Evolutionary conservation across 768 basidiomycete species (phyloP).

Genomic region (Mycena indigotica): DNA sequence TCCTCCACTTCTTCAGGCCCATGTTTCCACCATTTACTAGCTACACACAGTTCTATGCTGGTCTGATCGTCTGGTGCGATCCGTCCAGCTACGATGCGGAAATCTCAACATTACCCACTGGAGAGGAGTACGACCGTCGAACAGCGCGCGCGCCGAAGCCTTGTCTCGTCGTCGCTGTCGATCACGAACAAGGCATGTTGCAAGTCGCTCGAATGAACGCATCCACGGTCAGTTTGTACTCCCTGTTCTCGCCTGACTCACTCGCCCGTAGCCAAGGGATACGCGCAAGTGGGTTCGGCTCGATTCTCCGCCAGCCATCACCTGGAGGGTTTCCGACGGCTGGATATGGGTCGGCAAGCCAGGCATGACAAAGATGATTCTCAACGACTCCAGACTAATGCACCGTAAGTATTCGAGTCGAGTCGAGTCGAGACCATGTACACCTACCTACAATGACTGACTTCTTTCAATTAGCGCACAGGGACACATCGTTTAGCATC

Average conservation of each 20-base stretch:
- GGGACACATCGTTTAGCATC: neutral
- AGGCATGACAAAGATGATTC: conserved; percentile 4
- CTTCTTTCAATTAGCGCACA: conserved; percentile 11
- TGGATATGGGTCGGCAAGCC: conserved; percentile 24
- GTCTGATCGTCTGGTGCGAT: conserved; percentile 33
- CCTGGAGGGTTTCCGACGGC: conserved; percentile 10
- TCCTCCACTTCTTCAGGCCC: neutral
- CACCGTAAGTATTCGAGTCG: conserved; percentile 6
- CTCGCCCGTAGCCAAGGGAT: conserved; percentile 10
- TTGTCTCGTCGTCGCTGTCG: conserved; percentile 17
- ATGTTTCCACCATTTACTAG: conserved; percentile 15
- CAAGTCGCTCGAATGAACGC: conserved; percentile 16
- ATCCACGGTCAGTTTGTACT: conserved; percentile 3
- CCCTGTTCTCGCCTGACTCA: neutral
- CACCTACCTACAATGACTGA: neutral
- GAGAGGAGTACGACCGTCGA: conserved; percentile 6
- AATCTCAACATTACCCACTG: conserved; percentile 3
- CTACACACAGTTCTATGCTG: conserved; percentile 12
- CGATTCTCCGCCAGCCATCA: conserved; percentile 6
- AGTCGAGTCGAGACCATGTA: too few relatives aligned
- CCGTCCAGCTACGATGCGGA: conserved; percentile 12
- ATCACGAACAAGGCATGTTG: neutral
- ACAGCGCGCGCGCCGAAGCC: conserved; percentile 11
- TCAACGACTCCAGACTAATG: conserved; percentile 8
- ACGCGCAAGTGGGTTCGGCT: conserved; percentile 15